Evolutionary conservation across 805 yeast species (phyloP).

Genomic region (Suhomyces sp.): DNA sequence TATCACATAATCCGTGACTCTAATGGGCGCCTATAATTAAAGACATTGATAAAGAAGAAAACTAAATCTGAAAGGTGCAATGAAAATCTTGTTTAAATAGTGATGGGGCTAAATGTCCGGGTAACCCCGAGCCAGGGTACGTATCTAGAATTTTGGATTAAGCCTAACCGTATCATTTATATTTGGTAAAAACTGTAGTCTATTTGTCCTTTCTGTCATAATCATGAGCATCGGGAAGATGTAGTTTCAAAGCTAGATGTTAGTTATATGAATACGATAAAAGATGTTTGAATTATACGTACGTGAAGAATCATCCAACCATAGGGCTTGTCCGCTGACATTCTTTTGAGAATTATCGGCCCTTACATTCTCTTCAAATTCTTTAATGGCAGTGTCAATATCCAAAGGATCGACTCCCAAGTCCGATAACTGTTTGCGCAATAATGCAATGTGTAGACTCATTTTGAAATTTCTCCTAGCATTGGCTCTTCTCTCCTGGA

Average conservation of each 20-base stretch:
- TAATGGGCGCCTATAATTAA: slow-evolving; percentile 75
- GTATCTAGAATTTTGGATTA: background rate
- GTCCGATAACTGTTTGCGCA: slow-evolving; percentile 60
- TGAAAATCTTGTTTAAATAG: slow-evolving; percentile 7
- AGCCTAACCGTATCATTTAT: background rate
- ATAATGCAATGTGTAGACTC: slow-evolving; percentile 64
- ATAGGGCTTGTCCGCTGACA: slow-evolving; percentile 52
- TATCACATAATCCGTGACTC: slow-evolving; percentile 60
- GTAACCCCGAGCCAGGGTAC: slow-evolving; percentile 2
- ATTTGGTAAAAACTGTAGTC: background rate
- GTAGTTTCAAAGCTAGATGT: slow-evolving; percentile 39
- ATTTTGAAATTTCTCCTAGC: slow-evolving; percentile 53
- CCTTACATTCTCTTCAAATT: slow-evolving; percentile 57
- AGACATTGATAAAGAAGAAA: slow-evolving; percentile 42
- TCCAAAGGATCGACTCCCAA: slow-evolving; percentile 55
- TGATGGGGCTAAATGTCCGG: slow-evolving; percentile 5
- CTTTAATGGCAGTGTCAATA: slow-evolving; percentile 50
- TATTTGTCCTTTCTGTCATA: slow-evolving; percentile 41
- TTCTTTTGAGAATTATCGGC: slow-evolving; percentile 55
- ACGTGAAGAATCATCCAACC: slow-evolving; percentile 56
- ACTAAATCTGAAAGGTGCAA: slow-evolving; percentile 8
- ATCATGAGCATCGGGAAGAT: slow-evolving; percentile 59
- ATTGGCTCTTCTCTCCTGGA: slow-evolving; percentile 49
- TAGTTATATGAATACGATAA: slow-evolving; percentile 10
- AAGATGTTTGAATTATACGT: slow-evolving; percentile 11